Percentiles rank a stretch among this genome's conserved stretches.
Evolutionary conservation across 208 protist genomes (phyloP).

Genomic region (Acanthamoeba culbertsoni): DNA sequence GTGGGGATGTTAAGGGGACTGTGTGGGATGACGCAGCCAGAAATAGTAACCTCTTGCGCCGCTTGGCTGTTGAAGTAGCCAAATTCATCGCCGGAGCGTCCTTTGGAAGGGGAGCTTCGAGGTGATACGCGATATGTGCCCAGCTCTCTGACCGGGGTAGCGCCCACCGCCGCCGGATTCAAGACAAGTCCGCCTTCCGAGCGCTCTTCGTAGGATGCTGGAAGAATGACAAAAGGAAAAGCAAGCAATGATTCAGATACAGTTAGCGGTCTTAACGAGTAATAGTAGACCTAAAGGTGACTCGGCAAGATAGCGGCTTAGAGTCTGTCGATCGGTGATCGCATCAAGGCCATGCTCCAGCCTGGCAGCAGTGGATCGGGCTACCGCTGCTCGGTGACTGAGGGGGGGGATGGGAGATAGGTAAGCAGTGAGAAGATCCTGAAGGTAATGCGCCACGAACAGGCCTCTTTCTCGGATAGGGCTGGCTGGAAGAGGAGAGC

Average conservation of each 20-base stretch:
- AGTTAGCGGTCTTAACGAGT: no score
- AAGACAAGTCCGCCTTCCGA: background rate
- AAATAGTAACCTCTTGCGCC: background rate
- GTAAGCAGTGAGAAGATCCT: no score
- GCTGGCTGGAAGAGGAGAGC: background rate
- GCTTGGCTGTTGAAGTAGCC: constrained; percentile 40
- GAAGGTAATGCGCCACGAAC: no score
- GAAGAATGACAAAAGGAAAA: no score
- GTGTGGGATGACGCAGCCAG: background rate
- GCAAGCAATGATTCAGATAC: no score
- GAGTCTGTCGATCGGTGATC: background rate
- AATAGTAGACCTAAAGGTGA: background rate
- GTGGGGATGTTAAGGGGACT: background rate
- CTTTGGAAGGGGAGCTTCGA: constrained; percentile 2
- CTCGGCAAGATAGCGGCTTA: background rate
- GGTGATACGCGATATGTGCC: background rate
- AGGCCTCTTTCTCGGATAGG: background rate
- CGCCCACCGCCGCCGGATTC: background rate
- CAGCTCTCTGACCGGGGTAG: background rate
- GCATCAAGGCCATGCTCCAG: no score
- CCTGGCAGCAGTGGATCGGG: no score
- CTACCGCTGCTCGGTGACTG: no score
- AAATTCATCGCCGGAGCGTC: constrained; percentile 2
- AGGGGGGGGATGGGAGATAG: no score
- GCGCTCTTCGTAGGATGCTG: background rate